A percentile compares a stretch with the other conserved stretches of the same genome.
Conservation (phyloP, 805 yeast species). For the Pichia membranifaciens region DNA sequence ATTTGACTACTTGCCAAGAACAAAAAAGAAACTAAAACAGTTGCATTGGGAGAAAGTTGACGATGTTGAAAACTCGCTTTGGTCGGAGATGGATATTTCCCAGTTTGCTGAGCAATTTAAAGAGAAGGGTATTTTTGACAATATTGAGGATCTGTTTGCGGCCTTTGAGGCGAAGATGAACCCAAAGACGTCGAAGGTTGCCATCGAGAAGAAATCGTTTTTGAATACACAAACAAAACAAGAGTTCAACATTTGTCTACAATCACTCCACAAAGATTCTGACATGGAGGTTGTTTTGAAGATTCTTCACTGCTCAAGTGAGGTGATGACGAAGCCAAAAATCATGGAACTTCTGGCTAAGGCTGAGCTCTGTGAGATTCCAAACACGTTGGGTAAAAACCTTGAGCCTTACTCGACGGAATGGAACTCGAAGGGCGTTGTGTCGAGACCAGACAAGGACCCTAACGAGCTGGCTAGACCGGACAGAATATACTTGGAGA, state of each 20-base stretch:
- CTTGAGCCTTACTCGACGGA: slow-evolving; percentile 78
- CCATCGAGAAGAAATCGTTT: slow-evolving; percentile 54
- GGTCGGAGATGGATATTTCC: slow-evolving; percentile 64
- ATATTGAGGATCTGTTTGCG: slow-evolving; percentile 81
- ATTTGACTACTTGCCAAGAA: slow-evolving; percentile 55
- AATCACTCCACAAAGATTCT: slow-evolving; percentile 55
- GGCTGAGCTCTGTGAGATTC: slow-evolving; percentile 68
- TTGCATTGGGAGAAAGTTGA: slow-evolving; percentile 96
- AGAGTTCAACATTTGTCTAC: slow-evolving; percentile 91
- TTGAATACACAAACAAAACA: slow-evolving; percentile 84
- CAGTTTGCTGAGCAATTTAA: slow-evolving; percentile 56
- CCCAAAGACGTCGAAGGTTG: slow-evolving; percentile 38
- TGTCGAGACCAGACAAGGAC: slow-evolving; percentile 56
- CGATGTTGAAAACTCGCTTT: slow-evolving; percentile 75
- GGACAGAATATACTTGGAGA: slow-evolving; percentile 76
- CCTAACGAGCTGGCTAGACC: slow-evolving; percentile 76
- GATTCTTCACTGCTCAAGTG: slow-evolving; percentile 69
- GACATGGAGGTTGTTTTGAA: slow-evolving; percentile 66
- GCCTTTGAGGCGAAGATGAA: slow-evolving; percentile 64
- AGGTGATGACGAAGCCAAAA: slow-evolving; percentile 60
- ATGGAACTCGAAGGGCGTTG: slow-evolving; percentile 40
- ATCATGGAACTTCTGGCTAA: slow-evolving; percentile 81
- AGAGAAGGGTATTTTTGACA: slow-evolving; percentile 74
- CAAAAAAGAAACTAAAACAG: slow-evolving; percentile 78
- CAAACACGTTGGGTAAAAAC: slow-evolving; percentile 62